Conservation (phyloP, 768 basidiomycete species). For the Fistulinella prunicolor region DNA sequence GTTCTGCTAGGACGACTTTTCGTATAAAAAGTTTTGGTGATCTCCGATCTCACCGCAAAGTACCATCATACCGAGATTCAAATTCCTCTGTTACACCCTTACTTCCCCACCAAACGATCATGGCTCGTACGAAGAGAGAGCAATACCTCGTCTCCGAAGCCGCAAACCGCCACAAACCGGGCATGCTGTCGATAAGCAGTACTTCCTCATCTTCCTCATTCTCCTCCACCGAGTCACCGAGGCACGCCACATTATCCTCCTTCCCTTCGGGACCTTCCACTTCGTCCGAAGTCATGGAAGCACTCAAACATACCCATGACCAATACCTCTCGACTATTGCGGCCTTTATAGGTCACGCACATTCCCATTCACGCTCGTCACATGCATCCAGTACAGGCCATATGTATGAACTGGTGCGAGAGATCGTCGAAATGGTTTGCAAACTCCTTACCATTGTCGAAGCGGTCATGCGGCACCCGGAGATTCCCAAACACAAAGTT, state of each 20-base stretch:
- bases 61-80: slow-evolving; percentile 35
- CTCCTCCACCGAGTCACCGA: slow-evolving; percentile 58
- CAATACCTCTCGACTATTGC: slow-evolving; percentile 91
- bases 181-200: slow-evolving; percentile 61
- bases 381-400: slow-evolving; percentile 94
- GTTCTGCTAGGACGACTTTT: slow-evolving; percentile 30
- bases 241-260: slow-evolving; percentile 41
- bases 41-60: slow-evolving; percentile 37
- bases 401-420: slow-evolving; percentile 91
- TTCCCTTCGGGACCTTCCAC: slow-evolving; percentile 76
- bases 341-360: slow-evolving; percentile 96
- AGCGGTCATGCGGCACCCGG: slow-evolving; percentile 75
- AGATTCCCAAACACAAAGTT: slow-evolving; percentile 60
- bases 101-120: slow-evolving; percentile 31
- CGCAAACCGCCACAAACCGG: slow-evolving; percentile 42
- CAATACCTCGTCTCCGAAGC: slow-evolving; percentile 39
- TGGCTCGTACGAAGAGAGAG: slow-evolving; percentile 35
- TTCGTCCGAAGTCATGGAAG: slow-evolving; percentile 66
- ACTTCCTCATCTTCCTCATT: slow-evolving; percentile 67
- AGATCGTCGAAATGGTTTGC: slow-evolving; percentile 92
- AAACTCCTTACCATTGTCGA: slow-evolving; percentile 90
- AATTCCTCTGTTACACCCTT: slow-evolving; percentile 35
- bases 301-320: slow-evolving; percentile 82
- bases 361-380: slow-evolving; percentile 84
- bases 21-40: slow-evolving; percentile 57